These are phyloP conservation scores for Lanmaoa pseudosensibilis DNA, from an alignment of 768 basidiomycete genomes.

Conservation along the genomic window DNA sequence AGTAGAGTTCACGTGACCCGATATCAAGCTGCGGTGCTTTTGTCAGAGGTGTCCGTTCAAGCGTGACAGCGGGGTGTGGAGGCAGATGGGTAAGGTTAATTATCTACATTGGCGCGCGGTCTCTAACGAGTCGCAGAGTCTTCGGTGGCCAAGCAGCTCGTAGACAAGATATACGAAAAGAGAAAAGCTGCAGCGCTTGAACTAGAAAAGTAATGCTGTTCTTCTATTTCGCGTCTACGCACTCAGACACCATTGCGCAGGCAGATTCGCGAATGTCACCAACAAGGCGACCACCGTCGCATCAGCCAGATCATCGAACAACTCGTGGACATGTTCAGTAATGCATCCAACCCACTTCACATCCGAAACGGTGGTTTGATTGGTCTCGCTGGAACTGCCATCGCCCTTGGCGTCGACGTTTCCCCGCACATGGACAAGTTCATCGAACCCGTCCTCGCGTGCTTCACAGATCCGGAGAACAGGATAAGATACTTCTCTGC, in stretches of 20 bases:
- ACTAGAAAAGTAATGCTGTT: slow-evolving; percentile 76
- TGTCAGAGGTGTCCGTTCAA: not conserved
- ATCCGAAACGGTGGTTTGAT: slow-evolving; percentile 94
- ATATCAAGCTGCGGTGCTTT: not conserved
- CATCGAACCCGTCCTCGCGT: slow-evolving; percentile 81
- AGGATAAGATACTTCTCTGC: slow-evolving; percentile 97
- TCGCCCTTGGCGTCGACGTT: slow-evolving; percentile 90
- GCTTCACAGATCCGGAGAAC: slow-evolving; percentile 93
- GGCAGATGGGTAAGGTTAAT: slow-evolving; percentile 21
- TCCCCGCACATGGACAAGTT: slow-evolving; percentile 95
- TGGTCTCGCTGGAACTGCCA: slow-evolving; percentile 95
- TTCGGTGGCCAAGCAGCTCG: slow-evolving; percentile 73
- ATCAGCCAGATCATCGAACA: slow-evolving; percentile 91
- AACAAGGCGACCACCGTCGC: slow-evolving; percentile 75
- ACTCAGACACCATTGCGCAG: slow-evolving; percentile 39
- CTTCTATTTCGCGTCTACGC: not conserved
- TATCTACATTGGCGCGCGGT: not conserved
- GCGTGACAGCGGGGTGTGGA: not conserved
- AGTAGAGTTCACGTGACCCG: slow-evolving; percentile 4
- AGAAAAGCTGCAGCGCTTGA: slow-evolving; percentile 94
- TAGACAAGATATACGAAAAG: slow-evolving; percentile 96
- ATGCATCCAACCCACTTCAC: slow-evolving; percentile 78
- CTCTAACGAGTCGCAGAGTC: slow-evolving; percentile 48
- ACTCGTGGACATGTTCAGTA: slow-evolving; percentile 91
- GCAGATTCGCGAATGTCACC: slow-evolving; percentile 84